A percentile compares a stretch with the other conserved stretches of the same genome.
Conservation (phyloP, 73 alveolate species). For the Paramecium octaurelia region DNA sequence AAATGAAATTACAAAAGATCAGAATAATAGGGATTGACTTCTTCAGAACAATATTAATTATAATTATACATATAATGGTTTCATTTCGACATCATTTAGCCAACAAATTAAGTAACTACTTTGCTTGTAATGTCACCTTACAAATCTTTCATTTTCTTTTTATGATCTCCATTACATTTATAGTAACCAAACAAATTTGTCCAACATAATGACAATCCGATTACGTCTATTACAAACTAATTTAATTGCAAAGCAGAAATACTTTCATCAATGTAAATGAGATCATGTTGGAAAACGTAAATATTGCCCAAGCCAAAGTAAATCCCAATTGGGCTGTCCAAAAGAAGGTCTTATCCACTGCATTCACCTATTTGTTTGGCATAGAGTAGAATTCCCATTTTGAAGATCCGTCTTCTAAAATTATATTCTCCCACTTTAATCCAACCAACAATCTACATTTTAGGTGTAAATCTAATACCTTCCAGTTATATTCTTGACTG, state of each 20-base stretch:
- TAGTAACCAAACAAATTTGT: not conserved
- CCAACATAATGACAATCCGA: not conserved
- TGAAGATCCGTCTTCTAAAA: not conserved
- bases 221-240: not conserved
- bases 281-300: not conserved
- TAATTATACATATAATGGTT: not conserved
- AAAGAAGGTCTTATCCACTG: not conserved
- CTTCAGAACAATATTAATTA: not conserved
- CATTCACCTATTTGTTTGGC: not conserved
- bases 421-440: not conserved
- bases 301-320: not conserved
- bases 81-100: not conserved
- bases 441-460: not conserved
- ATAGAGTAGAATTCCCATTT: not conserved
- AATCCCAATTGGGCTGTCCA: not conserved
- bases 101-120: not conserved
- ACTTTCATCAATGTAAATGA: not conserved
- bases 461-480: not conserved
- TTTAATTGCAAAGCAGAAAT: not conserved
- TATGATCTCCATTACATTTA: slow-evolving; percentile 26
- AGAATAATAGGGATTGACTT: not conserved
- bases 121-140: not conserved
- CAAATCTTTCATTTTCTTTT: not conserved
- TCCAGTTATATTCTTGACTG: slow-evolving; percentile 38
- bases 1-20: not conserved